Evolutionary conservation across 345 rosid species (phyloP), one percentile per base, ranked within the genome.

Genomic region (Populus deltoides): DNA sequence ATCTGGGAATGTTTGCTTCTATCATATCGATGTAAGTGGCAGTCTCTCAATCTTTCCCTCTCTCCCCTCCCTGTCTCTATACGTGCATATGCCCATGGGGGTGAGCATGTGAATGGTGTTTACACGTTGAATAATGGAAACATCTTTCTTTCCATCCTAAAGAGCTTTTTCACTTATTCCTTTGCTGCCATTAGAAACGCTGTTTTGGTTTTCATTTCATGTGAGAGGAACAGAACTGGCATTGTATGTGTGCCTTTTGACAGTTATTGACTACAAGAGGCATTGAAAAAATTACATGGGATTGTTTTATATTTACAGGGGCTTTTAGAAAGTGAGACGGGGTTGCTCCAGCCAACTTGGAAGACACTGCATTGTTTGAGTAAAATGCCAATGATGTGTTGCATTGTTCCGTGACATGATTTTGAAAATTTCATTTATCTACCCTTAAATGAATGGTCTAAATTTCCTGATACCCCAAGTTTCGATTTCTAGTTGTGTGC

Each of bases 1-100:
- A 65, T 88, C 90, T 97, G 79, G 84, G 82, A 49, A 68, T 62
- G 69, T 94, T 97, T 82, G 49, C 91, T 84, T 91, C 98, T 43
- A 94, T 97, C 81, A 86, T 68, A 81, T 73, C 86, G 80, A 90
- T 97, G 99, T 97, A 89, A 90, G 95, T 75, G 57, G 67, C 73
- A 41, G 62, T 49, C 66, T 53, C 66, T 20, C 62, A 45, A 13
- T 65, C 66, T 24, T 38, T 77, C 67, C 45, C 33, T 69, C 49
- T 20, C 45, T 9, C 45, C 51, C 79, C 36, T 33, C 36, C 43
- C 43, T 39, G 51, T 45, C 51, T 45, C 51, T 3, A 41, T 41
- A 9, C 11, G 25, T 55, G 62, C 22, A 49, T 49, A 49, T 49
- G 55, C 15, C 20, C 62, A 22, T 8, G 4, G 62, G 62, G n/a